phyloP scores from a whole-genome alignment of 768 basidiomycete species.

The Candolleomyces efflorescens region DNA sequence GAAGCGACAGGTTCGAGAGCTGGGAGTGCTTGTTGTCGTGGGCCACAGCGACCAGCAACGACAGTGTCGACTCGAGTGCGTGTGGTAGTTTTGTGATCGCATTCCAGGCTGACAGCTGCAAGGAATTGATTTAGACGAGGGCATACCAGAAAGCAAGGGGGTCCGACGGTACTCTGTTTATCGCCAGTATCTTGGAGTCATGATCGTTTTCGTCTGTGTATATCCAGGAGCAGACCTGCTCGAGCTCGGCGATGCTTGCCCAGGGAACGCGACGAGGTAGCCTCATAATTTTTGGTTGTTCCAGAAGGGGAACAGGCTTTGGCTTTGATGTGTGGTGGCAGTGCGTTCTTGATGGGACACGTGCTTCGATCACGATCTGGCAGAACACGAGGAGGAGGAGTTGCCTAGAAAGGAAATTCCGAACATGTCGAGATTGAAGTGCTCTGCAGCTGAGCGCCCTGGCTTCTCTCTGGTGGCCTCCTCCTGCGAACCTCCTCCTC shows the following conservation, averaged over 20 bases:
- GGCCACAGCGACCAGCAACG: conserved; percentile 54
- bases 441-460: conserved; percentile 5
- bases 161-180: conserved; percentile 54
- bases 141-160: not conserved
- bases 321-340: not conserved
- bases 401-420: conserved; percentile 11
- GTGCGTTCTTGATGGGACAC: not conserved
- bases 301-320: not conserved
- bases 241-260: conserved; percentile 63
- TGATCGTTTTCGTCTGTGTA: conserved; percentile 60
- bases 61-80: conserved; percentile 69
- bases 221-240: conserved; percentile 73
- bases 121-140: too few species aligned
- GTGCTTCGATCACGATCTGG: conserved; percentile 1
- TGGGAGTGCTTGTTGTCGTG: conserved; percentile 40
- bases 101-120: conserved; percentile 76
- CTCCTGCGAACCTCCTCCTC: conserved; percentile 8
- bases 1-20: conserved; percentile 42
- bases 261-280: conserved; percentile 82
- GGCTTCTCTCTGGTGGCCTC: conserved; percentile 6
- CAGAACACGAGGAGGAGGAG: conserved; percentile 3
- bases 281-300: conserved; percentile 39
- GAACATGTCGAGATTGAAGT: conserved; percentile 5
- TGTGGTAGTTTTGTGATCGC: conserved; percentile 74
- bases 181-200: conserved; percentile 51